Percentiles rank a stretch among this genome's conserved stretches.
Evolutionary conservation across 305 asterid species (phyloP).

Genomic region (Fraxinus nigra): DNA sequence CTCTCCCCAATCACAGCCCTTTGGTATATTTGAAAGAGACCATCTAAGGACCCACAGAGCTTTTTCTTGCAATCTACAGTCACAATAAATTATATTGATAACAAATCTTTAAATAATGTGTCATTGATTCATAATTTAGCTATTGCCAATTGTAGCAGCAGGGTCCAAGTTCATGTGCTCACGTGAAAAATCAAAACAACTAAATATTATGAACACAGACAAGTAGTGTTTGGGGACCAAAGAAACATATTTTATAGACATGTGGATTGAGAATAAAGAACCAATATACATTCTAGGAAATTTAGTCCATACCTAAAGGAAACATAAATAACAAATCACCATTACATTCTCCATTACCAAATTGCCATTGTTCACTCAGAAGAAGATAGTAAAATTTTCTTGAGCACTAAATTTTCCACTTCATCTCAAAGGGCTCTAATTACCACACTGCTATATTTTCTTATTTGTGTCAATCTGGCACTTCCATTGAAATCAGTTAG

Average conservation of each 20-base stretch:
- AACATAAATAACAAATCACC: not conserved
- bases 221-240: not conserved
- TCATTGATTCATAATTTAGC: constrained; percentile 13
- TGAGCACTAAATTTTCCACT: not conserved
- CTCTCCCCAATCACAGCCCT: constrained; percentile 84
- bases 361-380: not conserved
- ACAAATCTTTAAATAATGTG: constrained; percentile 5
- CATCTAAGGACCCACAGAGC: constrained; percentile 82
- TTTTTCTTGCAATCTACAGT: constrained; percentile 84
- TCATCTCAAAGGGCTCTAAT: not conserved
- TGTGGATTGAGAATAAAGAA: not conserved
- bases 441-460: not conserved
- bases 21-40: constrained; percentile 88
- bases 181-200: constrained; percentile 2
- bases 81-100: constrained; percentile 13
- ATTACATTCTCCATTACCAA: not conserved
- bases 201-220: not conserved
- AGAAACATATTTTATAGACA: not conserved
- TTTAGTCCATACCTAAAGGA: not conserved
- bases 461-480: not conserved
- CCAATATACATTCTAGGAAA: not conserved
- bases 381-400: not conserved
- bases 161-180: not conserved
- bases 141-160: constrained; percentile 1
- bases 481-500: not conserved